Evolutionary conservation across 805 yeast species (phyloP), one percentile per base, ranked within the genome.

Genomic region (Teunomyces stri): DNA sequence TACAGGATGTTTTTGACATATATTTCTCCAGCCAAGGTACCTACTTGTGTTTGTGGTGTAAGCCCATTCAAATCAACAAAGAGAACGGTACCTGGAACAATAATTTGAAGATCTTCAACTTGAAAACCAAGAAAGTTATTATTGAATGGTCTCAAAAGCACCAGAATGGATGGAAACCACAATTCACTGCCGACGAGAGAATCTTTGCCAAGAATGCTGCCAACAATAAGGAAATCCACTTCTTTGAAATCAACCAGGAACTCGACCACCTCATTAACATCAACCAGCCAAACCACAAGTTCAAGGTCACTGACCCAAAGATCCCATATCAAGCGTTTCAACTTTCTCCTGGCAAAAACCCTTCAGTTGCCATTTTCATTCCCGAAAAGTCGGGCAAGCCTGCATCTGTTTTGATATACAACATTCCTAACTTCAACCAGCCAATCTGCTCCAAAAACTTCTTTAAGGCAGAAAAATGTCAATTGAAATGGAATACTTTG

Each of bases 391-490:
- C 77, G 47, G 96, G 97, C 50, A 87, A 86, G 62, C 99, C 98
- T 3, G 96, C 97, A 13, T 79, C 76, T 55, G 91, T 94, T 47
- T 80, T 85, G 53, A 85, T 95, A 51, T 94, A 86, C 70, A 85
- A 86, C 59, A 75, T 89, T 51, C 90, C 95, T 27, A 76, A 86
- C 60, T 80, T 85, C 61, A 70, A 73, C 54, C 88, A 83, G 56
- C 92, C 96, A 29, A 83, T 89, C 43, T 85, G 94, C 44, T 81
- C 84, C 51, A 94, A 92, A 67, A 82, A 89, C 49, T 89, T 94
- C 59, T 94, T 94, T 80, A 91, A 92, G 71, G 98, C 97, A 43
- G 99, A 94, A 64, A 81, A 87, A 54, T 94, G 97, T 68, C 85
- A 81, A 58, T 80, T 94, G 72, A 85, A 81, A 64, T 94, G 99